Base-by-base conservation (phyloP, 2,329 filamentous ascomycete genomes). In the Aspergillus novofumigatus region DNA sequence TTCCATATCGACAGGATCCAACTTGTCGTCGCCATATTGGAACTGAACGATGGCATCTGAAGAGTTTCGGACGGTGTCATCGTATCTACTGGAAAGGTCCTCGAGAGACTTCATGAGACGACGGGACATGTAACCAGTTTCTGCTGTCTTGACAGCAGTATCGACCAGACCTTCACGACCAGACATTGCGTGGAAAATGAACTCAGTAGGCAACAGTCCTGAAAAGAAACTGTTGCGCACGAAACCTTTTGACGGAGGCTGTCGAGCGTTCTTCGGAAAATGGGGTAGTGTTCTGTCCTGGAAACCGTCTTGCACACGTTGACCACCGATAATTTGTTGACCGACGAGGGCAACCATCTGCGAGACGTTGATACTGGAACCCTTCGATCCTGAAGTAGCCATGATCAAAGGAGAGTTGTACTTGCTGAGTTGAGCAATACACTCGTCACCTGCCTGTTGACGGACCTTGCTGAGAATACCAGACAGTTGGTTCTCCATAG, bases 91-190 rank as follows among this genome's bases (percentile, higher is more conserved):
- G 0, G 92, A 96, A 3, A 97, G 78, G 79, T 99, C 94, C 72
- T 99, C 94, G 51, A 99, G 78, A 3, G 91, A 96, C 76, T 99
- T 99, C 93, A 99, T 99, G 71, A 99, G 75, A 65, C 94, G 87
- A 77, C 94, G 88, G 61, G 93, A 97, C 94, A 99, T 99, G 77
- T 99, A 99, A 62, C 94, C 94, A 10, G 94, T 99, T 75, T 99
- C 94, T 53, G 94, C 94, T 53, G 94, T 99, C 80, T 99, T 99
- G 78, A 97, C 94, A 59, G 94, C 94, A 2, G 94, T 99, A 83
- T 99, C 94, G 69, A 99, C 92, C 64, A 99, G 80, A 85, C 94
- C 94, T 85, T 97, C 94, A 86, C 94, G 90, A 67, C 94, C 94
- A 67, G 92, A 96, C 78, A 97, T 97, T 64, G 94, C 94, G 83